Evolutionary conservation across 1,139 yeast species (phyloP).

Genomic region (Taiozyma sp.): DNA sequence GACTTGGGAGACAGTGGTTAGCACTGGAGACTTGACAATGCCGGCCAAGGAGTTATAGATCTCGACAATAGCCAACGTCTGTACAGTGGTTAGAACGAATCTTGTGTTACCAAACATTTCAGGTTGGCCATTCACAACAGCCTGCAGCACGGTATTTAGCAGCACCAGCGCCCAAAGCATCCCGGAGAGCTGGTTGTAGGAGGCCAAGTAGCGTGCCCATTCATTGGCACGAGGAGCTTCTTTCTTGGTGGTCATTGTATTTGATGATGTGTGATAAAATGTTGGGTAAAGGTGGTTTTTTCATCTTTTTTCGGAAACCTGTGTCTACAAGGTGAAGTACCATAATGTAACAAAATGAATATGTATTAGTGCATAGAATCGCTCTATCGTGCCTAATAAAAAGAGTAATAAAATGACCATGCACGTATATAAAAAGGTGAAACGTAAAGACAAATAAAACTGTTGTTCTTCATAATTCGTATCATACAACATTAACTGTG

Average conservation of each 20-base stretch:
- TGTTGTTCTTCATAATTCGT: not conserved
- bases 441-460: not conserved
- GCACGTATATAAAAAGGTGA: not conserved
- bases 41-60: conserved; percentile 74
- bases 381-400: not conserved
- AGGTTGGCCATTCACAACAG: conserved; percentile 48
- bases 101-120: conserved; percentile 54
- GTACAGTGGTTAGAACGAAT: conserved; percentile 61
- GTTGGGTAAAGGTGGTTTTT: not conserved
- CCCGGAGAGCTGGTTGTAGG: conserved; percentile 68
- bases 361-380: not conserved
- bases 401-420: not conserved
- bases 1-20: conserved; percentile 85
- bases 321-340: too few species aligned
- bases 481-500: not conserved
- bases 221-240: conserved; percentile 1
- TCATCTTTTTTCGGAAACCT: not conserved
- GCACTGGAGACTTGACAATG: conserved; percentile 76
- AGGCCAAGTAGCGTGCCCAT: conserved; percentile 21
- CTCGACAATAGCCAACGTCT: conserved; percentile 81
- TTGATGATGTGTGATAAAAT: not conserved
- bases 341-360: not conserved
- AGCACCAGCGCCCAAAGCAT: conserved; percentile 63
- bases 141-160: conserved; percentile 40
- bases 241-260: not conserved